Evolutionary conservation across 176 grass and related monocot genomes (phyloP).

Genomic region (Echinochloa phyllopogon): DNA sequence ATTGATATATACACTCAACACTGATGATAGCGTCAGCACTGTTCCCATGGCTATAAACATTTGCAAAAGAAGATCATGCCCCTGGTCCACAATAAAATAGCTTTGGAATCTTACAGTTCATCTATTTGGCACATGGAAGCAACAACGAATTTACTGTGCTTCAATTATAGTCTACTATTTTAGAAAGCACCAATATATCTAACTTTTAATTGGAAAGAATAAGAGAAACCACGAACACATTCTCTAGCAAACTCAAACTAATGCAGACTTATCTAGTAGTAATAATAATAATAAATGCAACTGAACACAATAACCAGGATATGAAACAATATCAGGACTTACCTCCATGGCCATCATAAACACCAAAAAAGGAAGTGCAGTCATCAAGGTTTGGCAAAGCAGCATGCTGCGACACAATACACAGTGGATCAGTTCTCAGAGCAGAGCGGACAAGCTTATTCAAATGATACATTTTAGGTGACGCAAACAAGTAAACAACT

Average conservation of each 20-base stretch:
- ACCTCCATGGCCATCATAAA: conserved; percentile 88
- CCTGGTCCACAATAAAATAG: background rate
- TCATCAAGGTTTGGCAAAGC: conserved; percentile 63
- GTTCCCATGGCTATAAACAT: background rate
- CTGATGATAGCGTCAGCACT: background rate
- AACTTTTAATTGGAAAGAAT: background rate
- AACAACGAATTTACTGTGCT: background rate
- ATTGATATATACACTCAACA: background rate
- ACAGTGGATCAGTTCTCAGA: conserved; percentile 25
- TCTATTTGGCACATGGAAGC: background rate
- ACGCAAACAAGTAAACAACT: background rate
- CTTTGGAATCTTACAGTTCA: background rate
- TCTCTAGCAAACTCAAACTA: conserved; percentile 2
- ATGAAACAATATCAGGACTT: conserved; percentile 3
- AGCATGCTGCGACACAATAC: conserved; percentile 54
- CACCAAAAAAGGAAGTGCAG: conserved; percentile 78
- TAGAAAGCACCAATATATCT: background rate
- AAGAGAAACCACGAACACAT: background rate
- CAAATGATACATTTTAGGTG: background rate
- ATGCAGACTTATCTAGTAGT: background rate
- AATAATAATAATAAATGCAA: background rate
- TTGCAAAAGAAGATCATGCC: background rate
- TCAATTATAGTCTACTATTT: background rate
- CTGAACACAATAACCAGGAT: background rate
- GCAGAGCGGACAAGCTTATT: background rate